Percentiles rank a stretch among this genome's conserved stretches.
Evolutionary conservation across 768 basidiomycete species (phyloP).

Genomic region (Suillus cothurnatus): DNA sequence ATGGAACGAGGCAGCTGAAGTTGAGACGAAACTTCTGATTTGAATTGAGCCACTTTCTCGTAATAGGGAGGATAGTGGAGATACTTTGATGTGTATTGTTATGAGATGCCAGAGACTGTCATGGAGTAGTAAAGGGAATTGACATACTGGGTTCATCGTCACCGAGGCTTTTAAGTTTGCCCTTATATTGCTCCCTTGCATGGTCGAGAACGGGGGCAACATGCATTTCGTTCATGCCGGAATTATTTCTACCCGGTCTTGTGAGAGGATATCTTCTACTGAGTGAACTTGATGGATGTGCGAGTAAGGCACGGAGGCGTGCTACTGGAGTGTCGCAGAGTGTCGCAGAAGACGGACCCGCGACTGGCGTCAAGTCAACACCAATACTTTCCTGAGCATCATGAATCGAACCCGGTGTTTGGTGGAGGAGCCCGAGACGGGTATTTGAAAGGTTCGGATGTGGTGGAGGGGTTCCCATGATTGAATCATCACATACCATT

Average conservation of each 20-base stretch:
- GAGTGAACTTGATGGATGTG: slow-evolving; percentile 48
- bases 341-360: slow-evolving; percentile 18
- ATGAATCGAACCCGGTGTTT: slow-evolving; percentile 19
- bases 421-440: slow-evolving; percentile 20
- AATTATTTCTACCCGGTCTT: slow-evolving; percentile 51
- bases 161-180: slow-evolving; percentile 59
- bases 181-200: slow-evolving; percentile 45
- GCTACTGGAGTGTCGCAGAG: slow-evolving; percentile 52
- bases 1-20: slow-evolving; percentile 15
- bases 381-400: slow-evolving; percentile 6
- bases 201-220: slow-evolving; percentile 46
- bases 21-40: slow-evolving; percentile 20
- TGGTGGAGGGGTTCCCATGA: slow-evolving; percentile 22
- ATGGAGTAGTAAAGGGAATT: slow-evolving; percentile 11
- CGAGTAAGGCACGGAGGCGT: slow-evolving; percentile 62
- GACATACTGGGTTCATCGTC: slow-evolving; percentile 67
- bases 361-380: slow-evolving; percentile 22
- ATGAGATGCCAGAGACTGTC: slow-evolving; percentile 7
- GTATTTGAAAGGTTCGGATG: slow-evolving; percentile 16
- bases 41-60: slow-evolving; percentile 15
- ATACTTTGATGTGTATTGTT: slow-evolving; percentile 18
- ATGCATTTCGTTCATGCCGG: slow-evolving; percentile 61
- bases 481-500: background rate
- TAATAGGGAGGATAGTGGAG: slow-evolving; percentile 18
- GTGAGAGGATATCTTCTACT: slow-evolving; percentile 30